Evolutionary conservation across 2,329 filamentous ascomycete genomes (phyloP).

Genomic region (Basipetospora sp.): DNA sequence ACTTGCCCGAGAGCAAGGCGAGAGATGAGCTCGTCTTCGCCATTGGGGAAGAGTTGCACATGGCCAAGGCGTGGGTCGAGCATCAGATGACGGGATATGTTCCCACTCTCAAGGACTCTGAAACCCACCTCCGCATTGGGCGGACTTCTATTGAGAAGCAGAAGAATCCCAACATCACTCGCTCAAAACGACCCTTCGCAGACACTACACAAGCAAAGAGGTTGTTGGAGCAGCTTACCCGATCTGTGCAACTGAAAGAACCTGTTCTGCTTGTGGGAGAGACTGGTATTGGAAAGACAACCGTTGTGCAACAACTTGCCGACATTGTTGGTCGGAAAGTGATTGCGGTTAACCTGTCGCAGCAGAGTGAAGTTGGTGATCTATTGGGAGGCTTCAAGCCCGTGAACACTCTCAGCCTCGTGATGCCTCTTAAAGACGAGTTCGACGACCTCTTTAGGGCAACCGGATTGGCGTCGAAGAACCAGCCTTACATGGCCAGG

Average conservation of each 20-base stretch:
- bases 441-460: constrained; percentile 80
- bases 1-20: constrained; percentile 51
- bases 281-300: constrained; percentile 96
- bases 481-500: constrained; percentile 70
- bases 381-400: constrained; percentile 92
- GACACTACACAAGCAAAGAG: constrained; percentile 73
- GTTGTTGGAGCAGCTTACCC: constrained; percentile 75
- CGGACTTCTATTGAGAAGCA: constrained; percentile 48
- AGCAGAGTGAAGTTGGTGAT: constrained; percentile 95
- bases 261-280: constrained; percentile 92
- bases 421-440: constrained; percentile 80
- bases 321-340: constrained; percentile 72
- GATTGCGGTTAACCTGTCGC: constrained; percentile 86
- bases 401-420: constrained; percentile 73
- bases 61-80: constrained; percentile 67
- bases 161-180: constrained; percentile 30
- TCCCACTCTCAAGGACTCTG: constrained; percentile 50
- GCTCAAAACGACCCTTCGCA: constrained; percentile 59
- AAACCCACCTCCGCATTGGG: constrained; percentile 46
- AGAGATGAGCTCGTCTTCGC: constrained; percentile 46
- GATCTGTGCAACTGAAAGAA: constrained; percentile 70
- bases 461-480: constrained; percentile 72
- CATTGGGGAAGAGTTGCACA: constrained; percentile 75
- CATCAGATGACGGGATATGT: constrained; percentile 63
- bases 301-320: constrained; percentile 83